Evolutionary conservation across 2,329 filamentous ascomycete species (phyloP), one percentile per base, ranked within the genome.

Genomic region (Diaporthe ilicicola): DNA sequence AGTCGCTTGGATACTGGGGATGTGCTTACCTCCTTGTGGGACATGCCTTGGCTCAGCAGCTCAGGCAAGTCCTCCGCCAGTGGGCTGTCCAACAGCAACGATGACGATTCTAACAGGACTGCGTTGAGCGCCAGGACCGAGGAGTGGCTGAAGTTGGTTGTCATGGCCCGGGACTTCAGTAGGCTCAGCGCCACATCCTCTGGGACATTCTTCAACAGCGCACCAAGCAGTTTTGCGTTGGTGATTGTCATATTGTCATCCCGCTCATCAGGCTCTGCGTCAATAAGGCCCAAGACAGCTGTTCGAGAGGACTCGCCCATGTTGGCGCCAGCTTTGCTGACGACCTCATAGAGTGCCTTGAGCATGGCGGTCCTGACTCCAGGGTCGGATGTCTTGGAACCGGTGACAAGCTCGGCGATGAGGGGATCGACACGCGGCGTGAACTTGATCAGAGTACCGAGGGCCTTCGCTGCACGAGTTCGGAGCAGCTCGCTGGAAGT

Each of bases 351-450:
- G 55, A 99, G 84, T 3, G 96, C 96, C 85, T 97, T 97, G 77
- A 99, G 88, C 96, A 99, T 99, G 34, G 96, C 96, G 75, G 93
- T 96, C 82, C 90, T 93, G 74, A 99, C 96, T 55, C 95, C 95
- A 7, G 90, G 79, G 78, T 98, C 95, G 1, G 89, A 84, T 0
- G 96, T 98, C 85, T 95, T 98, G 32, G 94, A 96, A 56, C 96
- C 96, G n/a, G 96, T 93, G 24, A 98, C 94, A 59, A 99, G 88
- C 82, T 99, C 96, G 72, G 89, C 85, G 74, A 99, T 97, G 68
- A 99, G 88, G 64, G 97, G 96, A 81, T 99, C 97, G 29, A 99
- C 94, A 78, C 97, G 91, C 32, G 96, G 95, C 0, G 95, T 98
- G 78, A 98, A 90, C 72, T 95, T 97, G 84, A 99, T 99, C 73